phyloP scores from a whole-genome alignment of 208 protist species.

The Acanthamoeba healyi region DNA sequence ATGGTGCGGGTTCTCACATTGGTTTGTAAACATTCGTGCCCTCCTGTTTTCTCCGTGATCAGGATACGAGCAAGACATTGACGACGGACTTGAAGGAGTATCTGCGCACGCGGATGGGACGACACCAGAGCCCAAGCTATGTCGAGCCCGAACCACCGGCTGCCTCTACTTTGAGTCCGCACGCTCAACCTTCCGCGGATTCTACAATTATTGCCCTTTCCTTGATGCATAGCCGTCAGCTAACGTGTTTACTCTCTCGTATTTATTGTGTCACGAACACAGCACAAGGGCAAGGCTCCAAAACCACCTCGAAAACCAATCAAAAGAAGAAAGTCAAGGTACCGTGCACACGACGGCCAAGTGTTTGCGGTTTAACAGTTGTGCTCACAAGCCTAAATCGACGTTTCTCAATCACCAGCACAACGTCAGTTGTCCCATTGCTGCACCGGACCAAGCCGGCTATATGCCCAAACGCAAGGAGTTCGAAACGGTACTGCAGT shows the following conservation, averaged over 20 bases:
- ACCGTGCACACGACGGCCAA: background rate
- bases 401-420: background rate
- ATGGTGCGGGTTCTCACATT: too few species aligned
- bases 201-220: background rate
- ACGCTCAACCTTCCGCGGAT: background rate
- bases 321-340: conserved; percentile 72
- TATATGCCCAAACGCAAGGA: conserved; percentile 52
- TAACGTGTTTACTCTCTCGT: background rate
- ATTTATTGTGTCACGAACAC: background rate
- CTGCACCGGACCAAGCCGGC: conserved; percentile 25
- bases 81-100: conserved; percentile 63
- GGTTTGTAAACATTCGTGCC: background rate
- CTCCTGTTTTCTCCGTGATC: background rate
- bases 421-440: conserved; percentile 32
- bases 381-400: background rate
- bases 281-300: conserved; percentile 26
- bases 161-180: background rate
- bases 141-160: background rate
- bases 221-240: background rate
- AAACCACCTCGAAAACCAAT: conserved; percentile 60
- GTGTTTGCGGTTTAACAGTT: too few species aligned
- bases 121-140: conserved; percentile 17
- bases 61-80: conserved; percentile 48
- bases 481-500: conserved; percentile 24
- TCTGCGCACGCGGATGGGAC: background rate